Percentiles rank a stretch among this genome's conserved stretches.
Conservation (phyloP, 345 rosid species). For the Bruguiera parviflora region DNA sequence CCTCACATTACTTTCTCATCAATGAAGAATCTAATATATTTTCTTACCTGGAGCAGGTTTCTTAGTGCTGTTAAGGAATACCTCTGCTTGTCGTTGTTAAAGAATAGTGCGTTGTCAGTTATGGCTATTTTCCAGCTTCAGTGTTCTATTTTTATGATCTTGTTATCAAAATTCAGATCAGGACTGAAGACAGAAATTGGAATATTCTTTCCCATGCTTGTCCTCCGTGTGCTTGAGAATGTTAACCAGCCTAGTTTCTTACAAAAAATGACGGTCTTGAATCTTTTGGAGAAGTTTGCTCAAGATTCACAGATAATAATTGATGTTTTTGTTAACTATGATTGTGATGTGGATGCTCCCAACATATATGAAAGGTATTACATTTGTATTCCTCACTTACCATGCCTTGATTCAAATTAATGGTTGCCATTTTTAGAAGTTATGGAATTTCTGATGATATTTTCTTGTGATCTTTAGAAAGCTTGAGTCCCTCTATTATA, state of each 20-base stretch:
- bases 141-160: constrained; percentile 74
- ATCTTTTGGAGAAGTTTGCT: constrained; percentile 70
- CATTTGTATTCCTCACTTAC: neutral
- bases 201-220: constrained; percentile 91
- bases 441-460: neutral
- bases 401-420: neutral
- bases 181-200: constrained; percentile 88
- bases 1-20: too few species aligned
- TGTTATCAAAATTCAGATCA: constrained; percentile 78
- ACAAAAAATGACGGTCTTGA: constrained; percentile 95
- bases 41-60: constrained; percentile 54
- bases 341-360: constrained; percentile 91
- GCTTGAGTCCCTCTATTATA: neutral
- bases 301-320: constrained; percentile 73
- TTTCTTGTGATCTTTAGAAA: neutral
- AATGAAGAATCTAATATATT: constrained; percentile 9
- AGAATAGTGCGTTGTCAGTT: constrained; percentile 90
- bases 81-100: constrained; percentile 85
- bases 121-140: constrained; percentile 97
- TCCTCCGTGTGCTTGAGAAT: constrained; percentile 93
- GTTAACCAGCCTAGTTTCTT: constrained; percentile 94
- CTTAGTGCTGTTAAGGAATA: constrained; percentile 77
- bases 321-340: constrained; percentile 93
- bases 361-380: constrained; percentile 92
- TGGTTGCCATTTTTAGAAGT: neutral